Evolutionary conservation across 371 early-diverging fungal genomes (phyloP), one percentile per base, ranked within the genome.

Genomic region (Mortierella sp.): DNA sequence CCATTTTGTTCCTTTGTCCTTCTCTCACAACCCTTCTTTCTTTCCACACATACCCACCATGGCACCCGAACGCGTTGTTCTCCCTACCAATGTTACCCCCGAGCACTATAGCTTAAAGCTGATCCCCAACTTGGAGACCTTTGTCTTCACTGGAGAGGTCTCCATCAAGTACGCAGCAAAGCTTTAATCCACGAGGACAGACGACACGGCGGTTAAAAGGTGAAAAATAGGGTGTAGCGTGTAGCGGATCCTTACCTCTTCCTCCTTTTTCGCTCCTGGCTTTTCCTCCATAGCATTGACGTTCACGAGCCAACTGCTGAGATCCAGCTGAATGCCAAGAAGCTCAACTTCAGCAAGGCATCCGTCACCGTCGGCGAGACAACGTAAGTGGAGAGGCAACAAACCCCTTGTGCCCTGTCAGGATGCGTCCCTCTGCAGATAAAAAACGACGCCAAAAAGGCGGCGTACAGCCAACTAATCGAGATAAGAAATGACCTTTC

Each of bases 71-170:
- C 88, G 90, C 64, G 91, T 94, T 74, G 87, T 97, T 59, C 87
- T 97, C 61, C 98, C 98, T 34, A 90, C 88, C 44, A 91, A 86
- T 71, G 91, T 95, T 50, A 89, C 88, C 50, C 97, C 98, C 21
- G 76, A 88, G 59, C 95, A 97, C 88, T 97, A 97, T 86, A 88
- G 87, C 64, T 76, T 97, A 26, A 87, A 90, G 67, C 69, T 97
- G 50, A 89, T 85, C 31, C 96, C 97, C 3, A 89, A 96, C 82
- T 81, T 96, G 21, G 88, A 86, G 44, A 86, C 89, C 0, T 95
- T 95, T 88, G 88, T 82, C 31, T 96, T 94, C 77, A 71, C 83
- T 0, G 97, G 97, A 21, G 72, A 78, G 31, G 82, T 72, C 55
- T 53, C 77, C 50, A 81, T 81, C 55, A 59, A 40, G 80, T 80